Evolutionary conservation across 495 filamentous ascomycete species (phyloP).

Genomic region (Trichoderma parareesei): DNA sequence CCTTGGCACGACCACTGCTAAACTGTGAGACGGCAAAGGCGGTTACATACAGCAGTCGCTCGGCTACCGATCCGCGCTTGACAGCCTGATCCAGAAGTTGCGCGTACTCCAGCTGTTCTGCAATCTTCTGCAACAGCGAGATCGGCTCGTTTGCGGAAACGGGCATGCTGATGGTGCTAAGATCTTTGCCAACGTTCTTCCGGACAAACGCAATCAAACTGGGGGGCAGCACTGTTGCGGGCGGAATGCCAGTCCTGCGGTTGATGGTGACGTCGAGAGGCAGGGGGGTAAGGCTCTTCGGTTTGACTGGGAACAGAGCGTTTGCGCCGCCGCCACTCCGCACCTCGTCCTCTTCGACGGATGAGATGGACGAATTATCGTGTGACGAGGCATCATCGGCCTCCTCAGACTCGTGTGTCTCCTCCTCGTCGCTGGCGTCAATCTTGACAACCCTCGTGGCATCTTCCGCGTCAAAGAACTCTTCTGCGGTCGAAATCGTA

Average conservation of each 20-base stretch:
- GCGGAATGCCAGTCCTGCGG: slow-evolving; percentile 62
- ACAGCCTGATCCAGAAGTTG: slow-evolving; percentile 70
- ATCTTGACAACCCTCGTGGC: slow-evolving; percentile 67
- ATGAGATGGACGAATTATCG: slow-evolving; percentile 54
- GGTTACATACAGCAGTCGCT: slow-evolving; percentile 73
- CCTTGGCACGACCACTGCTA: slow-evolving; percentile 69
- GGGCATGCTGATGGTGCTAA: slow-evolving; percentile 94
- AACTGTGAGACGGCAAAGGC: slow-evolving; percentile 85
- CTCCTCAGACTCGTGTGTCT: slow-evolving; percentile 36
- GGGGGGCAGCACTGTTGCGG: slow-evolving; percentile 69
- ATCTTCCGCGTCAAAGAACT: slow-evolving; percentile 89
- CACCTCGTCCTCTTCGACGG: slow-evolving; percentile 44
- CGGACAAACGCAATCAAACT: slow-evolving; percentile 89
- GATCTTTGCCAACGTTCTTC: slow-evolving; percentile 96
- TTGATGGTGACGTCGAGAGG: slow-evolving; percentile 55
- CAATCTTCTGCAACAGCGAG: slow-evolving; percentile 75
- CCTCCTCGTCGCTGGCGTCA: slow-evolving; percentile 49
- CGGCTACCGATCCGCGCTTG: slow-evolving; percentile 45
- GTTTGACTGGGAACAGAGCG: slow-evolving; percentile 59
- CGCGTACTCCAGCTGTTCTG: slow-evolving; percentile 86
- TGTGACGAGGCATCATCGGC: slow-evolving; percentile 49
- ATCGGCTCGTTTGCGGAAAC: slow-evolving; percentile 92
- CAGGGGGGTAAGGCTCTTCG: slow-evolving; percentile 70
- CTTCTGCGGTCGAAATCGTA: slow-evolving; percentile 57
- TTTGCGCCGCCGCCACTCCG: slow-evolving; percentile 30